phyloP scores from a whole-genome alignment of 805 yeast genomes.

The Candida endomychidarum region DNA sequence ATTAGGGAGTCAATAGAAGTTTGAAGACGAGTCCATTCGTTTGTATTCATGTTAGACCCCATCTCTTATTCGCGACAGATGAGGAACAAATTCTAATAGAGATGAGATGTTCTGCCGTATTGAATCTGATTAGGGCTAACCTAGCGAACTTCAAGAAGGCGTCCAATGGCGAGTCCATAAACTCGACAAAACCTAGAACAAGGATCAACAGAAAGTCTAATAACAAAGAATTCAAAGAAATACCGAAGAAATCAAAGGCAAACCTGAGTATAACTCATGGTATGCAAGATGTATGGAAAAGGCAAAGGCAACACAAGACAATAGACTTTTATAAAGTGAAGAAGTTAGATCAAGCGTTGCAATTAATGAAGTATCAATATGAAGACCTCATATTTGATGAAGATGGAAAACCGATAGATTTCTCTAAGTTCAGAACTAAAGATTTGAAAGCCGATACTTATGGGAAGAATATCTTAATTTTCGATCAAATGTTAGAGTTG shows the following conservation, averaged over 20 bases:
- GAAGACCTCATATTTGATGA: slow-evolving; percentile 27
- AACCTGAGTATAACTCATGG: neutral
- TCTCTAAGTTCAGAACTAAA: slow-evolving; percentile 22
- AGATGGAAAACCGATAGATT: slow-evolving; percentile 24
- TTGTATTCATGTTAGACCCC: neutral
- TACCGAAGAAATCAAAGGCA: neutral
- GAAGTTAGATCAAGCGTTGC: slow-evolving; percentile 23
- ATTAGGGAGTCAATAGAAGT: slow-evolving; percentile 49
- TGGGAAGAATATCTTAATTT: slow-evolving; percentile 23
- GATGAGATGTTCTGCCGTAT: slow-evolving; percentile 6
- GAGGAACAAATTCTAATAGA: neutral
- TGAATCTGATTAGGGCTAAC: slow-evolving; percentile 2
- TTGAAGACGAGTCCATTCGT: slow-evolving; percentile 53
- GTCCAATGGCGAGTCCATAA: too few species aligned
- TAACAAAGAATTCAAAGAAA: too few species aligned
- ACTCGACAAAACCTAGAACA: too few species aligned
- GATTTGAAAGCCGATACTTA: slow-evolving; percentile 24
- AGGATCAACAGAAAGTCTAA: too few species aligned
- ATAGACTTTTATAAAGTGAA: slow-evolving; percentile 10
- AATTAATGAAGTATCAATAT: slow-evolving; percentile 29
- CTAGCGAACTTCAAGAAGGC: slow-evolving; percentile 1
- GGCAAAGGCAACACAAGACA: neutral
- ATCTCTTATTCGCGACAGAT: slow-evolving; percentile 3
- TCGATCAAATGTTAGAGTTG: slow-evolving; percentile 28
- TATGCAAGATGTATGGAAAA: neutral